These are phyloP conservation scores for Aleurites moluccanus DNA, from an alignment of 441 rosid species.

Conservation along the genomic window DNA sequence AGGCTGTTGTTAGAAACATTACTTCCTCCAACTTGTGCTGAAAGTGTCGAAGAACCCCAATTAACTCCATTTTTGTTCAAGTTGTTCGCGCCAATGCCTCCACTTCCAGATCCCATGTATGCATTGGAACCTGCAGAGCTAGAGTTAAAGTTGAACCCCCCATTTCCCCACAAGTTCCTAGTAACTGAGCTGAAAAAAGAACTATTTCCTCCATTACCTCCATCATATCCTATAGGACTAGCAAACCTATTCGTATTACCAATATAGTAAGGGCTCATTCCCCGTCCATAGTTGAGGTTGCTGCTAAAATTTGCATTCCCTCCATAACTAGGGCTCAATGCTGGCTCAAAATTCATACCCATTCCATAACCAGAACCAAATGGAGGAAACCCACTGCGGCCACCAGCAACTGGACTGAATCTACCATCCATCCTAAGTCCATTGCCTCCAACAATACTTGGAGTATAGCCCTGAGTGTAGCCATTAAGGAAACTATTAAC, in stretches of 20 bases:
- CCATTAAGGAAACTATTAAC: slow-evolving; percentile 65
- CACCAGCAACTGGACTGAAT: slow-evolving; percentile 69
- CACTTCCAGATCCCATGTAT: slow-evolving; percentile 63
- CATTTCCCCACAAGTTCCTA: slow-evolving; percentile 86
- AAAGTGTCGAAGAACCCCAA: slow-evolving; percentile 70
- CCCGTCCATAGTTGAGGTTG: slow-evolving; percentile 73
- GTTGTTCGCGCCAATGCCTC: slow-evolving; percentile 52
- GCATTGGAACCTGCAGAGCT: slow-evolving; percentile 56
- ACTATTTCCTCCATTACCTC: slow-evolving; percentile 73
- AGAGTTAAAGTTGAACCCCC: slow-evolving; percentile 55
- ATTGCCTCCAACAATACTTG: slow-evolving; percentile 70
- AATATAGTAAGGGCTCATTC: slow-evolving; percentile 75
- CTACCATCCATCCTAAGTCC: slow-evolving; percentile 90
- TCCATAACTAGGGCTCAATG: slow-evolving; percentile 62
- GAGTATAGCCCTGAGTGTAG: slow-evolving; percentile 72
- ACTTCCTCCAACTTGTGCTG: slow-evolving; percentile 58
- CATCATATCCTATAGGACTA: slow-evolving; percentile 66
- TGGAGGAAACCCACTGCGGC: slow-evolving; percentile 73
- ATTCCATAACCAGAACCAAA: slow-evolving; percentile 68
- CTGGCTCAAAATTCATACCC: slow-evolving; percentile 82
- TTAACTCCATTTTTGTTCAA: slow-evolving; percentile 51
- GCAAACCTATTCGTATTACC: slow-evolving; percentile 70
- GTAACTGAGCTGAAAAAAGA: slow-evolving; percentile 85
- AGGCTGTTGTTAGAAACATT: slow-evolving; percentile 47
- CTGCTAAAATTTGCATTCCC: slow-evolving; percentile 59